phyloP scores from a whole-genome alignment of 2,329 filamentous ascomycete species.

The Diplodia corticola region DNA sequence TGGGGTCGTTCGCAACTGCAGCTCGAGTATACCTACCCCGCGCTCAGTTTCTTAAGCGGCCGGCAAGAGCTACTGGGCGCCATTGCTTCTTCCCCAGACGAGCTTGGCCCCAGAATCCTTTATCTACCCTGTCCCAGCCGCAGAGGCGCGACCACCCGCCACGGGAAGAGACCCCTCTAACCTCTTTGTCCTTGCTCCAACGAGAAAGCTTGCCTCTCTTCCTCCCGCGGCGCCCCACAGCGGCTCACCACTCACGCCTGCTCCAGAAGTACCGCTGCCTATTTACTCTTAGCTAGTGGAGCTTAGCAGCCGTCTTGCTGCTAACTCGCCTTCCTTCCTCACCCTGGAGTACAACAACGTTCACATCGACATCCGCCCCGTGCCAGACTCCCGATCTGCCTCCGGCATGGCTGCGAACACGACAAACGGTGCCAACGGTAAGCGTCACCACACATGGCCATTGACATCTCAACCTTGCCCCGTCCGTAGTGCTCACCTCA shows the following conservation, averaged over 20 bases:
- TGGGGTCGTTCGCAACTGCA: neutral
- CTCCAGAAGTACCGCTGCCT: neutral
- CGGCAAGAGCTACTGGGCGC: neutral
- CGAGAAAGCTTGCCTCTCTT: slow-evolving; percentile 16
- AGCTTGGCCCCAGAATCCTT: neutral
- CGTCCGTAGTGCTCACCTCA: neutral
- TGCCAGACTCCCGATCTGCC: slow-evolving; percentile 1
- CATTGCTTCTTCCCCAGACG: neutral
- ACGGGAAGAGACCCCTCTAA: neutral
- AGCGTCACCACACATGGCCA: neutral
- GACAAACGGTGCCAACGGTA: slow-evolving; percentile 8
- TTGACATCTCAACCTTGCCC: neutral
- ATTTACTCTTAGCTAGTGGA: neutral
- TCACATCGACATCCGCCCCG: slow-evolving; percentile 21
- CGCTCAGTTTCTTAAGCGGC: neutral
- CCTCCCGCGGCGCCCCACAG: neutral
- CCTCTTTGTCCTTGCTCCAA: slow-evolving; percentile 6
- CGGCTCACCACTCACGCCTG: slow-evolving; percentile 10
- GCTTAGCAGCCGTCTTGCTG: neutral
- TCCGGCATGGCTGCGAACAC: slow-evolving; percentile 20
- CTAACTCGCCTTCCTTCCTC: neutral
- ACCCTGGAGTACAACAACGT: slow-evolving; percentile 23
- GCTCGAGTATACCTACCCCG: neutral
- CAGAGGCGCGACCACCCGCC: neutral
- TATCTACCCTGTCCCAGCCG: slow-evolving; percentile 6